Evolutionary conservation across 352 stramenopile genomes (phyloP).

Genomic region (Pythium biforme): DNA sequence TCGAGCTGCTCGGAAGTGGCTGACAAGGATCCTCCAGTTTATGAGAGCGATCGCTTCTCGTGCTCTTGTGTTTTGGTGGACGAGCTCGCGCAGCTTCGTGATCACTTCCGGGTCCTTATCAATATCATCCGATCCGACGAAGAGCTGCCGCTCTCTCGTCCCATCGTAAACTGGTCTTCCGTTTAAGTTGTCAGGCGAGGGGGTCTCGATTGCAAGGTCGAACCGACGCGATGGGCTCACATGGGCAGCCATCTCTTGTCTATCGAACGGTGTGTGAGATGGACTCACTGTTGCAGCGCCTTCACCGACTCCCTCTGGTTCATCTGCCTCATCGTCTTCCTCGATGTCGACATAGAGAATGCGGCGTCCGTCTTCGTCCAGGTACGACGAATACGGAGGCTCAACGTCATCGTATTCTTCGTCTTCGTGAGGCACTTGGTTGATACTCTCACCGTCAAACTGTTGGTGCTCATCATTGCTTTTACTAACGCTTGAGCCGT

Average conservation of each 20-base stretch:
- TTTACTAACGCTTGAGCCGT: neutral
- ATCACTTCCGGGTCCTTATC: conserved; percentile 49
- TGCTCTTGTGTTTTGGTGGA: conserved; percentile 34
- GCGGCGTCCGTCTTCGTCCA: conserved; percentile 27
- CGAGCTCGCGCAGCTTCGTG: conserved; percentile 40
- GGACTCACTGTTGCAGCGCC: neutral
- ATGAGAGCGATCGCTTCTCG: conserved; percentile 28
- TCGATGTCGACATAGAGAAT: conserved; percentile 34
- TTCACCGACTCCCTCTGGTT: neutral
- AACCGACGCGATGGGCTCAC: neutral
- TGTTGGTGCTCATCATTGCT: neutral
- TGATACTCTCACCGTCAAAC: neutral
- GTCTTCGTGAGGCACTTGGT: neutral
- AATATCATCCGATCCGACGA: conserved; percentile 12
- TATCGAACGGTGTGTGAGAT: neutral
- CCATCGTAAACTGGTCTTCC: neutral
- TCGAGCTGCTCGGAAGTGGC: conserved; percentile 26
- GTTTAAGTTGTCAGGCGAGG: neutral
- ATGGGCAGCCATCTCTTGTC: neutral
- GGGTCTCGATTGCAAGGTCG: conserved; percentile 18
- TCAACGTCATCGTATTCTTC: neutral
- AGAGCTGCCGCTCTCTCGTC: neutral
- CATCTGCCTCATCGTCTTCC: conserved; percentile 8
- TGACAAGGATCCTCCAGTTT: conserved; percentile 55
- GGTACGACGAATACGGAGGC: conserved; percentile 15